These are phyloP conservation scores for Ligustrum vulgare DNA, from an alignment of 257 asterid species.

Conservation along the genomic window DNA sequence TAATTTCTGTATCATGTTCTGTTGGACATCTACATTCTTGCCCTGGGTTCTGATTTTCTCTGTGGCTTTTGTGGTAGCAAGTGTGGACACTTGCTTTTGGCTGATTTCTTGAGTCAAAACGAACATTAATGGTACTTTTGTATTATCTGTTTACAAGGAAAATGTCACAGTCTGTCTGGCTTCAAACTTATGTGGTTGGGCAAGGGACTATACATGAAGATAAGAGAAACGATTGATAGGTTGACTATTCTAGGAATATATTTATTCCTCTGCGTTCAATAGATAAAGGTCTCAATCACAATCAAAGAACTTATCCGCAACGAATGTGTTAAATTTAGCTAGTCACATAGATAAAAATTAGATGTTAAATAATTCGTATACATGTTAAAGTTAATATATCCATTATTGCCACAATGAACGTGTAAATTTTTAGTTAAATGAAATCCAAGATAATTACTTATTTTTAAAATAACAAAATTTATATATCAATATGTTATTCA, in stretches of 20 bases:
- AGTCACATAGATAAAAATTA: too few species aligned
- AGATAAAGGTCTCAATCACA: neutral
- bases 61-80: neutral
- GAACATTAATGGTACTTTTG: neutral
- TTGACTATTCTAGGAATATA: neutral
- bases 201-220: slow-evolving; percentile 1
- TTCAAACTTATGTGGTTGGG: neutral
- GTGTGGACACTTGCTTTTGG: neutral
- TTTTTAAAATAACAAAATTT: too few species aligned
- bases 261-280: neutral
- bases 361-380: too few species aligned
- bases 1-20: neutral
- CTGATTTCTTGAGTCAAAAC: neutral
- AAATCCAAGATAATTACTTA: too few species aligned
- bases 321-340: too few species aligned
- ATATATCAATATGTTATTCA: too few species aligned
- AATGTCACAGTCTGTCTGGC: slow-evolving; percentile 3
- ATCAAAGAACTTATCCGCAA: slow-evolving; percentile 2
- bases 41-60: neutral
- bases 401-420: too few species aligned
- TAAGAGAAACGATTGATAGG: neutral
- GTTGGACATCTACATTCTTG: neutral
- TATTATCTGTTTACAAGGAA: neutral
- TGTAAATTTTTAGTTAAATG: too few species aligned
- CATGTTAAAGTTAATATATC: too few species aligned